phyloP scores from a whole-genome alignment of 2,329 filamentous ascomycete genomes.

The Sclerotinia subarctica region DNA sequence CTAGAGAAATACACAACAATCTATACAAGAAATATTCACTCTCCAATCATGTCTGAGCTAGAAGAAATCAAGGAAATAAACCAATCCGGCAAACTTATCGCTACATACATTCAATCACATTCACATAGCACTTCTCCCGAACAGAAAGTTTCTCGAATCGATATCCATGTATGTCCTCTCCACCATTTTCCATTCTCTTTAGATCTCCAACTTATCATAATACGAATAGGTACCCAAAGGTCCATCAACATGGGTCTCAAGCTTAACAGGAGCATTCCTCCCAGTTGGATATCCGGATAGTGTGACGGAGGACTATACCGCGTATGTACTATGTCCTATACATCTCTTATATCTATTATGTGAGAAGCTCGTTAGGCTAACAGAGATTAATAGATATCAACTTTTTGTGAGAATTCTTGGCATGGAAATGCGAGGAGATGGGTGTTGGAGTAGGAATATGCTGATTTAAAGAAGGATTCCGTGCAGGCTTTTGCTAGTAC shows the following conservation, averaged over 20 bases:
- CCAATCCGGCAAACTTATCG: conserved; percentile 37
- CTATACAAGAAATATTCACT: background rate
- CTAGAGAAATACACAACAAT: background rate
- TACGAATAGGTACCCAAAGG: conserved; percentile 30
- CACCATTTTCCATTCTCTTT: background rate
- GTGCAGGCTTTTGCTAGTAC: conserved; percentile 64
- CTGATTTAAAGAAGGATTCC: conserved; percentile 47
- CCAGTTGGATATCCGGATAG: conserved; percentile 67
- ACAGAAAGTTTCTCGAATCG: conserved; percentile 25
- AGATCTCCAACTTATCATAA: background rate
- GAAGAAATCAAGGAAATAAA: conserved; percentile 34
- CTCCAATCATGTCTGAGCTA: background rate
- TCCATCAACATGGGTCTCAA: conserved; percentile 32
- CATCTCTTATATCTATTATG: background rate
- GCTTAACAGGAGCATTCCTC: conserved; percentile 58
- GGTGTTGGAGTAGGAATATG: background rate
- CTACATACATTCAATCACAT: conserved; percentile 33
- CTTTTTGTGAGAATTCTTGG: conserved; percentile 53
- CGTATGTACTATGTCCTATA: conserved; percentile 44
- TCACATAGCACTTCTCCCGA: background rate
- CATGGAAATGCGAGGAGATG: background rate
- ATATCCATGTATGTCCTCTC: conserved; percentile 30
- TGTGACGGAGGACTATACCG: conserved; percentile 66
- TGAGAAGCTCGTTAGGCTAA: conserved; percentile 9
- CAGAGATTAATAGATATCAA: conserved; percentile 52